Evolutionary conservation across 768 basidiomycete genomes (phyloP).

Genomic region (Lactarius tabidus): DNA sequence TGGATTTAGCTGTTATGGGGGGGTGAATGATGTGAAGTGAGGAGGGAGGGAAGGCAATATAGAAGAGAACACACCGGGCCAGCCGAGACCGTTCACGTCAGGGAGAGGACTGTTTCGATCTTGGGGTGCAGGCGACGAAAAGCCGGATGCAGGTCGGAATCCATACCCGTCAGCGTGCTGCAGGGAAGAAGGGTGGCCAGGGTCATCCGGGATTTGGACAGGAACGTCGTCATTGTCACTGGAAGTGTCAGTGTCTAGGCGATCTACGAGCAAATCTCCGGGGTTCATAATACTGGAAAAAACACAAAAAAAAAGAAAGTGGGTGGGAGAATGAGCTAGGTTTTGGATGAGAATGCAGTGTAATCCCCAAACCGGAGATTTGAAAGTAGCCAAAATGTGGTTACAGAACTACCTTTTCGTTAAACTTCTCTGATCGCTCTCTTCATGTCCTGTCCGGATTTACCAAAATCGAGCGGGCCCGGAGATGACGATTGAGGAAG

Average conservation of each 20-base stretch:
- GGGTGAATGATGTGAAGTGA: conserved; percentile 23
- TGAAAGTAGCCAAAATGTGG: conserved; percentile 19
- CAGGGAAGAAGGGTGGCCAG: neutral
- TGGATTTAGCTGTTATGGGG: conserved; percentile 70
- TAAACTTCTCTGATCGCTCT: conserved; percentile 19
- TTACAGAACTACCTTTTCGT: conserved; percentile 8
- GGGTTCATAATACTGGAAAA: neutral
- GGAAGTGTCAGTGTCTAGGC: conserved; percentile 4
- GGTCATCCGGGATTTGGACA: neutral
- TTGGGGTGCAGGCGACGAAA: conserved; percentile 42
- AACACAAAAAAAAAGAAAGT: neutral
- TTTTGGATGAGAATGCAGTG: neutral
- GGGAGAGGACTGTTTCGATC: conserved; percentile 37
- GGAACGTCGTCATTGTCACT: conserved; percentile 8
- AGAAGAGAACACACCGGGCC: conserved; percentile 65
- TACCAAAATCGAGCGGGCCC: conserved; percentile 1
- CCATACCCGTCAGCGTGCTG: conserved; percentile 63
- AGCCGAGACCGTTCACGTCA: conserved; percentile 76
- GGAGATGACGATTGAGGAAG: conserved; percentile 17
- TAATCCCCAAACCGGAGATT: conserved; percentile 18
- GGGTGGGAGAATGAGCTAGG: neutral
- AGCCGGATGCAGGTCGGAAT: conserved; percentile 66
- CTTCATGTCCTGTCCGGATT: conserved; percentile 3
- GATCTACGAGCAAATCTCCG: conserved; percentile 20
- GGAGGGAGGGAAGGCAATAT: conserved; percentile 13